phyloP scores from a whole-genome alignment of 768 basidiomycete species.

The Kwoniella europaea region DNA sequence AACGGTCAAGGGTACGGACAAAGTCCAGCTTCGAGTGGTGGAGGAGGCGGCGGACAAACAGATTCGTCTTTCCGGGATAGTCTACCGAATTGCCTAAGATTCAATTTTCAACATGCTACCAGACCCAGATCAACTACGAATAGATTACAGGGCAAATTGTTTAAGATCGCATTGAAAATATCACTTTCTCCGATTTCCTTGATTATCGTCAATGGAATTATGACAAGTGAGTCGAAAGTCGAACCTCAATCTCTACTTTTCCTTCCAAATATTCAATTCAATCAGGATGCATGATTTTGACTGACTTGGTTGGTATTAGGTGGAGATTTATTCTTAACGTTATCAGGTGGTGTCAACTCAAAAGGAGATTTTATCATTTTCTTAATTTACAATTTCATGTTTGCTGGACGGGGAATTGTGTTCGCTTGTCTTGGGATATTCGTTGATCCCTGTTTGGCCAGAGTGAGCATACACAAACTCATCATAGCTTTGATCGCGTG shows the following conservation, averaged over 20 bases:
- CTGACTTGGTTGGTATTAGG: not conserved
- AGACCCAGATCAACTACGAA: not conserved
- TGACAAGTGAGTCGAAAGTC: conserved; percentile 26
- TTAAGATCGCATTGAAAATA: conserved; percentile 34
- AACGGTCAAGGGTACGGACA: not conserved
- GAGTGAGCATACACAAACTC: conserved; percentile 1
- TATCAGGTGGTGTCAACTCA: conserved; percentile 19
- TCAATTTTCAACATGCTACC: not conserved
- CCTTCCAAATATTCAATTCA: too few species aligned
- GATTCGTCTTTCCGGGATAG: not conserved
- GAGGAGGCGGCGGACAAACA: too few species aligned
- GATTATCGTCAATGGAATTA: conserved; percentile 38
- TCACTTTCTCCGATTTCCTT: conserved; percentile 34
- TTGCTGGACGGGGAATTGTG: conserved; percentile 34
- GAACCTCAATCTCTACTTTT: too few species aligned
- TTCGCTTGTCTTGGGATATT: conserved; percentile 40
- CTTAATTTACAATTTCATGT: conserved; percentile 37
- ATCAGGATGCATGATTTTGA: not conserved
- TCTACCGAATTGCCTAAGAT: conserved; percentile 7
- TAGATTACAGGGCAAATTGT: conserved; percentile 24
- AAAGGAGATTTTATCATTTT: conserved; percentile 22
- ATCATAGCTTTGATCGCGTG: not conserved
- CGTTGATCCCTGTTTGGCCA: conserved; percentile 35
- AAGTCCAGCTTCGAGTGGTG: not conserved
- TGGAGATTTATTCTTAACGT: conserved; percentile 30